Evolutionary conservation across 441 rosid genomes (phyloP), one percentile per base, ranked within the genome.

Genomic region (Jatropha podagrica): DNA sequence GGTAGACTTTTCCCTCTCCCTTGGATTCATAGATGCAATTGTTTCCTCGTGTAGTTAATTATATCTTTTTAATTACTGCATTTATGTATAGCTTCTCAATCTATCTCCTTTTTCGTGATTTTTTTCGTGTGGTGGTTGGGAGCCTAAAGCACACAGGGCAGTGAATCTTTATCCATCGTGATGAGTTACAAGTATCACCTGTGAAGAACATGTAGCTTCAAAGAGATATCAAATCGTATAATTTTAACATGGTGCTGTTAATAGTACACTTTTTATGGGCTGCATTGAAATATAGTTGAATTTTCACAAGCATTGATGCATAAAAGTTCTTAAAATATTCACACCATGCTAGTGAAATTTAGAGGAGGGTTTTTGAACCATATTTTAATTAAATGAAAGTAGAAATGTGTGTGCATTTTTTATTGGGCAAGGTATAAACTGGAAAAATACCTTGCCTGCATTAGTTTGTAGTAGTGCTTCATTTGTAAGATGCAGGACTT

Each of bases 1-100:
- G 97, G 94, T 94, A 80, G 26, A 40, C 56, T 27, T 65, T 64
- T 38, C 54, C 46, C 32, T 2, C 12, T 27, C 14, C 26, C 52
- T 27, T 68, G 74, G 18, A 54, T 41, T 74, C 60, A 18, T 46
- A 46, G 26, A 42, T 48, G 38, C 46, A 15, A 59, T 68, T 32
- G 12, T 46, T 23, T 23, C 3, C 20, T 62, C 32, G 32, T 48
- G 23, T 58, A 41, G 41, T 15, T 74, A 40, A 14, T 3, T 14
- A 60, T 44, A 32, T 42, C 5, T 15, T 44, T 42, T 71, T 60
- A 13, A 41, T 41, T 61, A 2, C 2, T 72, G 14, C 1, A 38
- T 74, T 32, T 23, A 3, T 3, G 10, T 20, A 37, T 74, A 15
- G 12, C 4, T 51, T 13, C 6, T 13, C 18, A 11, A 7, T 27